Base-by-base conservation (phyloP, 2,329 filamentous ascomycete species). In the Neospermospora avenae region DNA sequence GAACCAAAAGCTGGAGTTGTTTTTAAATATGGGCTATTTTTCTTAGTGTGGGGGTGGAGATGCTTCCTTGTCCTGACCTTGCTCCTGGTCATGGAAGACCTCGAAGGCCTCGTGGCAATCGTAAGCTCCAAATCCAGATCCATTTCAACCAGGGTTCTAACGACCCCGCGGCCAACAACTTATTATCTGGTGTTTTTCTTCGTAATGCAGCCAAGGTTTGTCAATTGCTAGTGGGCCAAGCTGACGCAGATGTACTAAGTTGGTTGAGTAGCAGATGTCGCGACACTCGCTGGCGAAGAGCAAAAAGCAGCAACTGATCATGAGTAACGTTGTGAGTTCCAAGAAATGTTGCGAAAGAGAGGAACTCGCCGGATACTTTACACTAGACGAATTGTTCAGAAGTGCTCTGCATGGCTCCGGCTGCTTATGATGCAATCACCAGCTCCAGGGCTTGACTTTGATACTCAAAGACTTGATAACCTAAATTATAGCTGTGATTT, bases 51-150 rank as follows among this genome's bases (percentile, higher is more conserved):
- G 63, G 64, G 62, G 64, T 64, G 52, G 35, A 46, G 11, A 14
- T 57, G 53, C 49, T 45, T 37, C 28, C 48, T 28, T 51, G 48
- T 16, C 35, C 48, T 18, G 31, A 31, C n/a, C n/a, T n/a, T 24
- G 48, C 28, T 51, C 52, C 35, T 61, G 41, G 63, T 56, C 52
- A 45, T 59, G 35, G 62, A 46, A 58, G 61, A 63, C 58, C 55
- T 57, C 35, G 31, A 41, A 54, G 60, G 31, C 65, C 65, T 68
- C 64, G 65, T 67, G 63, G 62, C 61, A 54, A 41, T 54, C 22
- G n/a, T 61, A 58, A 62, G 62, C 58, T 64, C 63, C 51, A 42
- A 42, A 20, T 55, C 37, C 60, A 53, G 44, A 13, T 46, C 41
- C 28, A 18, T 20, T 35, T 34, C 59, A 41, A 35, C 48, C 34